Percentiles rank a stretch among this genome's conserved stretches.
phyloP scores from a whole-genome alignment of 2,329 filamentous ascomycete genomes.

The Calonectria montana region DNA sequence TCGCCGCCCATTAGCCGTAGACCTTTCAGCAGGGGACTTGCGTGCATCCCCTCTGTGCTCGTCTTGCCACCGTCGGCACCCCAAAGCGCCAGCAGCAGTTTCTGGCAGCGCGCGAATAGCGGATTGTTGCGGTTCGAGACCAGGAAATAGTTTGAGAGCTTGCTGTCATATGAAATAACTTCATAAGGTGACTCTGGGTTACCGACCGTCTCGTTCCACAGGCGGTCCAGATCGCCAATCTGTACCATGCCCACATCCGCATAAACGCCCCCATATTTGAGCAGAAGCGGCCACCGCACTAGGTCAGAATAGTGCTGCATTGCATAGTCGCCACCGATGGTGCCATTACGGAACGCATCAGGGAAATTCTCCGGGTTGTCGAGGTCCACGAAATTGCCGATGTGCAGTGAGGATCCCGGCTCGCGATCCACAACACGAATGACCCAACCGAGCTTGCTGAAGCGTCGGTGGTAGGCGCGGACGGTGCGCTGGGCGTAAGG shows the following conservation, averaged over 20 bases:
- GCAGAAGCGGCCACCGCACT: conserved; percentile 4
- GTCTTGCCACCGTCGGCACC: neutral
- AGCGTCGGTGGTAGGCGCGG: neutral
- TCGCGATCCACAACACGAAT: conserved; percentile 1
- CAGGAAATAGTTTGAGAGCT: neutral
- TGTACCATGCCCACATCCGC: conserved; percentile 3
- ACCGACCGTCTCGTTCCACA: neutral
- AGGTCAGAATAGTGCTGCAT: neutral
- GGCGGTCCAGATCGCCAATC: conserved; percentile 6
- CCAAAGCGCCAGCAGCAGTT: conserved; percentile 1
- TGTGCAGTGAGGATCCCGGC: neutral
- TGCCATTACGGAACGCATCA: neutral
- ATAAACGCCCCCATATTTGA: conserved; percentile 5
- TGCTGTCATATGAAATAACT: neutral
- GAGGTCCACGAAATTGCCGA: neutral
- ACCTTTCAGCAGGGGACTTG: neutral
- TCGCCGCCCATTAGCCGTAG: neutral
- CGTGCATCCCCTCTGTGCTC: neutral
- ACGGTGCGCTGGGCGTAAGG: conserved; percentile 8
- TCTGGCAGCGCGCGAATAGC: neutral
- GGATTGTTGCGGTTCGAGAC: neutral
- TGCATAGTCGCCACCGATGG: neutral
- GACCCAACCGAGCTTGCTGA: neutral
- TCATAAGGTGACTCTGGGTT: conserved; percentile 4
- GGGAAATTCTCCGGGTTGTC: neutral